Evolutionary conservation across 768 basidiomycete genomes (phyloP).

Genomic region (Fomitopsis pulvina): DNA sequence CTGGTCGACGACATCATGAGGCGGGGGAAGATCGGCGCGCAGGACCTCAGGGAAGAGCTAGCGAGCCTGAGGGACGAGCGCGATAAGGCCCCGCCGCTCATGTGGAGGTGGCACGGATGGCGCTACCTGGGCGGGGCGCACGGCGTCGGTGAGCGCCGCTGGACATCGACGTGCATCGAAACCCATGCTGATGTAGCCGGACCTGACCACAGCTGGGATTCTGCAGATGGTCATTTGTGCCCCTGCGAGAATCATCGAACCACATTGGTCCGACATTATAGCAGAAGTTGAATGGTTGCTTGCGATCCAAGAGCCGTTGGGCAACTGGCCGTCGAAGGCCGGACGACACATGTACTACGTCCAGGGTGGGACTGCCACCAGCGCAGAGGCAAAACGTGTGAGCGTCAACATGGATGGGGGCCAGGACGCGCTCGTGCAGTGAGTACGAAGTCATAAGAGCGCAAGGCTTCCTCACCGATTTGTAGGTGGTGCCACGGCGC

Average conservation of each 20-base stretch:
- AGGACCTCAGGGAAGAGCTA: constrained; percentile 25
- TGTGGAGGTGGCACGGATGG: constrained; percentile 58
- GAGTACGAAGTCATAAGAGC: constrained; percentile 12
- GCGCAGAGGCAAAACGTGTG: constrained; percentile 2
- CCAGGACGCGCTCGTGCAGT: constrained; percentile 43
- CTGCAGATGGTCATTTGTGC: constrained; percentile 42
- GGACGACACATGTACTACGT: constrained; percentile 6
- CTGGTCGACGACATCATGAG: constrained; percentile 41
- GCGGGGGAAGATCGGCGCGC: constrained; percentile 36
- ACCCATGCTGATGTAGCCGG: background rate
- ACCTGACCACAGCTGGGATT: constrained; percentile 39
- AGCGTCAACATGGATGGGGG: constrained; percentile 7
- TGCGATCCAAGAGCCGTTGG: constrained; percentile 34
- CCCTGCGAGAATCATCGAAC: constrained; percentile 29
- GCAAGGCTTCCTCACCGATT: background rate
- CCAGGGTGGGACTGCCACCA: constrained; percentile 6
- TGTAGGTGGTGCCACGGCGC: constrained; percentile 57
- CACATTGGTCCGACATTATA: constrained; percentile 35
- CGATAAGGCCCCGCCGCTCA: constrained; percentile 33
- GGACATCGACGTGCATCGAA: background rate
- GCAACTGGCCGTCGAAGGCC: constrained; percentile 49
- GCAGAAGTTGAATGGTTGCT: constrained; percentile 43
- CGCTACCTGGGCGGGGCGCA: constrained; percentile 53
- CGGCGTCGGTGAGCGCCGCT: constrained; percentile 41
- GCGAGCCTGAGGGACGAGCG: constrained; percentile 7